Evolutionary conservation across 2,329 filamentous ascomycete species (phyloP).

Genomic region (Paecilomyces variotii): DNA sequence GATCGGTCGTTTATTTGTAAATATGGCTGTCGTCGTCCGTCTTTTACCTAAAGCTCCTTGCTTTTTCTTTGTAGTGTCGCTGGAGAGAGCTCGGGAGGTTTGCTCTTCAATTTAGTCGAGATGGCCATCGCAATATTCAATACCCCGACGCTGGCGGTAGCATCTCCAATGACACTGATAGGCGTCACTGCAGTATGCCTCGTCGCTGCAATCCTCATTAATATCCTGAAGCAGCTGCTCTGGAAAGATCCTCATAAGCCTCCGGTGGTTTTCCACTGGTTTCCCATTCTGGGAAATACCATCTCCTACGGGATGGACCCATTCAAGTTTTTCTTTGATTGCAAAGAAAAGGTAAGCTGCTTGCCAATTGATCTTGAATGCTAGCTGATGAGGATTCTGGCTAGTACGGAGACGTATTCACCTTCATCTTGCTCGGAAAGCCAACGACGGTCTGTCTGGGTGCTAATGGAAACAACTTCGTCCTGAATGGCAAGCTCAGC

Average conservation of each 20-base stretch:
- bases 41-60: background rate
- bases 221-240: background rate
- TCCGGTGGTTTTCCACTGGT: conserved; percentile 71
- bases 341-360: conserved; percentile 59
- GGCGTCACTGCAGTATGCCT: background rate
- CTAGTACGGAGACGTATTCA: conserved; percentile 82
- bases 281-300: conserved; percentile 49
- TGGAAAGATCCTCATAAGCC: conserved; percentile 65
- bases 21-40: background rate
- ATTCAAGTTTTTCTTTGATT: conserved; percentile 69
- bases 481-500: conserved; percentile 82
- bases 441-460: conserved; percentile 83
- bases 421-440: conserved; percentile 78
- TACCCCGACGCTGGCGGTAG: background rate
- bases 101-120: background rate
- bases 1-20: background rate
- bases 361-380: background rate
- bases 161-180: background rate
- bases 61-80: background rate
- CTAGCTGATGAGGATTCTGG: background rate
- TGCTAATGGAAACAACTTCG: conserved; percentile 78
- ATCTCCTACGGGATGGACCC: conserved; percentile 48
- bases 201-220: background rate
- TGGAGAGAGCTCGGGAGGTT: background rate
- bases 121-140: background rate